Conservation (phyloP, 306 rosid species). For the Geum urbanum region DNA sequence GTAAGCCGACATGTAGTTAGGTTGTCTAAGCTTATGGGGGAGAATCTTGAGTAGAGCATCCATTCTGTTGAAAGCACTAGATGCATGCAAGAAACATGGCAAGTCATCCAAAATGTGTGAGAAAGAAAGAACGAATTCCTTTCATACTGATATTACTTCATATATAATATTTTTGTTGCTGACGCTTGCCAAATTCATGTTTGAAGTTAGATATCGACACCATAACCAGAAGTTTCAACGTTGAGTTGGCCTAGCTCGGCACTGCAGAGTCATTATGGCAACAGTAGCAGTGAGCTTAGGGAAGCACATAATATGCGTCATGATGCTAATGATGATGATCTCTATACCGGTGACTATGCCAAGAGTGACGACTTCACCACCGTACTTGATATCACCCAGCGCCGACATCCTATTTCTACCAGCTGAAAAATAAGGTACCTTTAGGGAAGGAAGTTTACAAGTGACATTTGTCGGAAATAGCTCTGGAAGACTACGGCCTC, state of each 20-base stretch:
- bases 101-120: constrained; percentile 35
- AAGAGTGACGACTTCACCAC: constrained; percentile 7
- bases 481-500: constrained; percentile 35
- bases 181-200: constrained; percentile 12
- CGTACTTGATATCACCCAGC: constrained; percentile 7
- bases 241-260: constrained; percentile 5
- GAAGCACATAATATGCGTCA: constrained; percentile 11
- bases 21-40: background rate
- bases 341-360: constrained; percentile 21
- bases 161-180: background rate
- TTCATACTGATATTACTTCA: background rate
- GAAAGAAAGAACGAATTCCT: constrained; percentile 14
- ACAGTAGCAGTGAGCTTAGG: constrained; percentile 4
- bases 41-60: constrained; percentile 3
- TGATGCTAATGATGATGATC: constrained; percentile 12
- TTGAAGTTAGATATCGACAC: background rate
- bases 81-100: constrained; percentile 46
- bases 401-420: background rate
- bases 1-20: background rate
- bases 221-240: background rate
- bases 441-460: constrained; percentile 4
- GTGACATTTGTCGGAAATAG: constrained; percentile 3
- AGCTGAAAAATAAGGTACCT: background rate
- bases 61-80: constrained; percentile 13
- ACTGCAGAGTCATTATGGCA: constrained; percentile 24